Evolutionary conservation across 2,329 filamentous ascomycete species (phyloP).

Genomic region (Aspergillus luchuensis): DNA sequence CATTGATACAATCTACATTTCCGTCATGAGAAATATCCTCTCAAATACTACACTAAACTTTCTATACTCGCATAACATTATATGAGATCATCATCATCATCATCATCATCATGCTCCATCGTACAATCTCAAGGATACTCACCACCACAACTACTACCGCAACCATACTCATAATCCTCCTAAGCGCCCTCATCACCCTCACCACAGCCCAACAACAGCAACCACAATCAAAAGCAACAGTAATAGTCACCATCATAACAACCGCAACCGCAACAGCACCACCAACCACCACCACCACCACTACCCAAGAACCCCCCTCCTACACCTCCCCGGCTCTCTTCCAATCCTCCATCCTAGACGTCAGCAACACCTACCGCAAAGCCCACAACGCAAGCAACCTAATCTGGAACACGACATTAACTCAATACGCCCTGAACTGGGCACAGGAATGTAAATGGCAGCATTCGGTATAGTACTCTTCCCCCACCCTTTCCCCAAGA

Average conservation of each 20-base stretch:
- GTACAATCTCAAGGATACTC: neutral
- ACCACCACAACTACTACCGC: neutral
- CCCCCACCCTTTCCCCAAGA: neutral
- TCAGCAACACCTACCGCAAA: conserved; percentile 66
- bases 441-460: conserved; percentile 46
- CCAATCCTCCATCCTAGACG: conserved; percentile 60
- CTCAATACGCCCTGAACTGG: conserved; percentile 57
- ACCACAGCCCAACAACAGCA: neutral
- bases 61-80: no score
- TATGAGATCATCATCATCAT: no score
- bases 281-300: conserved; percentile 25
- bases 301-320: conserved; percentile 32
- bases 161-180: conserved; percentile 6
- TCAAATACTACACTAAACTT: no score
- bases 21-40: no score
- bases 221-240: conserved; percentile 13
- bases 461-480: conserved; percentile 37
- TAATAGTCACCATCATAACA: conserved; percentile 21
- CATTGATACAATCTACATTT: neutral
- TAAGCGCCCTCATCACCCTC: conserved; percentile 1
- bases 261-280: conserved; percentile 15
- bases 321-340: conserved; percentile 50
- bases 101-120: no score
- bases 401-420: conserved; percentile 67
- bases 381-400: conserved; percentile 63